A percentile compares a stretch with the other conserved stretches of the same genome.
Evolutionary conservation across 2,329 filamentous ascomycete genomes (phyloP).

Genomic region (Aspergillus pseudoviridinutans): DNA sequence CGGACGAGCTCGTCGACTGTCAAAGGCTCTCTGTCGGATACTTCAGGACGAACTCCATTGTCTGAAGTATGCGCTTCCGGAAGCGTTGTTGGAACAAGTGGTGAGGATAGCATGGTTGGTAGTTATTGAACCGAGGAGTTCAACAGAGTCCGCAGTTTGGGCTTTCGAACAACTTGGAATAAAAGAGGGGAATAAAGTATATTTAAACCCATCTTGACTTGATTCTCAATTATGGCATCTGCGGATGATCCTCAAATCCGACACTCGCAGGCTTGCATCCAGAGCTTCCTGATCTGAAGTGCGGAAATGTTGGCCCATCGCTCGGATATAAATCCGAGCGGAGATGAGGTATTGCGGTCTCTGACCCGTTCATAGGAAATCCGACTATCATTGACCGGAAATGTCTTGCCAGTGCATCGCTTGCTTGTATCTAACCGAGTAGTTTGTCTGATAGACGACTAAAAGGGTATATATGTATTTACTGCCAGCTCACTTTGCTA

Average conservation of each 20-base stretch:
- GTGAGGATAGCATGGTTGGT: constrained; percentile 10
- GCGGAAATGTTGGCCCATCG: not conserved
- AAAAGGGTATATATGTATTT: too few relatives aligned
- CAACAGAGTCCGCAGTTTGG: not conserved
- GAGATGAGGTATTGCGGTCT: not conserved
- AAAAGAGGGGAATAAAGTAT: not conserved
- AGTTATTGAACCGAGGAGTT: not conserved
- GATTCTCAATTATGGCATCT: not conserved
- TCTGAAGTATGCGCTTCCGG: constrained; percentile 4
- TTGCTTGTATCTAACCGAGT: not conserved
- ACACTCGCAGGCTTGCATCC: not conserved
- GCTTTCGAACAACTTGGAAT: not conserved
- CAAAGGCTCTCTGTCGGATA: constrained; percentile 9
- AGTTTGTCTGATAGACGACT: not conserved
- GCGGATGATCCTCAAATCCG: not conserved
- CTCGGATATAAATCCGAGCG: not conserved
- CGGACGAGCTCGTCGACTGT: constrained; percentile 41
- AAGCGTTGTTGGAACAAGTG: constrained; percentile 4
- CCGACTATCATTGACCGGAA: not conserved
- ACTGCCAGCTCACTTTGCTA: too few relatives aligned
- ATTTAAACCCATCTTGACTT: not conserved
- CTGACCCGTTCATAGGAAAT: too few relatives aligned
- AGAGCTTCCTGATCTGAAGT: not conserved
- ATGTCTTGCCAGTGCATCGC: not conserved
- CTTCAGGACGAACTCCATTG: not conserved